Percentiles rank a stretch among this genome's conserved stretches.
Conservation (phyloP, 176 grass and related monocot genomes). For the Pontederia paniculata region DNA sequence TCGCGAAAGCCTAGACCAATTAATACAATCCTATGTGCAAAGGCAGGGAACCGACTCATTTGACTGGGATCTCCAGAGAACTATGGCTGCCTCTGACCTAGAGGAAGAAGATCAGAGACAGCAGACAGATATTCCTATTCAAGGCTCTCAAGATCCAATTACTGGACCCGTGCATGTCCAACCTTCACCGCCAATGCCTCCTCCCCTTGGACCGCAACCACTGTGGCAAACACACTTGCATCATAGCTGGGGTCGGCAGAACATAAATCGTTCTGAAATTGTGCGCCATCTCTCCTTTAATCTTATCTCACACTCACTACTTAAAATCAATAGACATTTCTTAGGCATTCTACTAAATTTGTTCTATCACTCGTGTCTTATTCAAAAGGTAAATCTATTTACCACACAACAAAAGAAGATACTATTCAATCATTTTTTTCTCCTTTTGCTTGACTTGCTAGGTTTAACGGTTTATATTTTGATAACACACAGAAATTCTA, state of each 20-base stretch:
- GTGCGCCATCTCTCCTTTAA: slow-evolving; percentile 23
- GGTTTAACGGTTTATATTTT: no score
- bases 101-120: slow-evolving; percentile 22
- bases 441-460: no score
- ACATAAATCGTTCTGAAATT: slow-evolving; percentile 29
- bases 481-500: no score
- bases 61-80: slow-evolving; percentile 39
- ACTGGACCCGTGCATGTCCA: slow-evolving; percentile 13
- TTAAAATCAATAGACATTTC: no score
- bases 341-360: neutral
- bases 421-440: no score
- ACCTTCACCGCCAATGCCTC: slow-evolving; percentile 19
- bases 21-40: slow-evolving; percentile 69
- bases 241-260: slow-evolving; percentile 39
- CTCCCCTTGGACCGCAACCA: slow-evolving; percentile 4
- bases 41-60: slow-evolving; percentile 44
- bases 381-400: no score
- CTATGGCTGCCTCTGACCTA: slow-evolving; percentile 3
- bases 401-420: no score
- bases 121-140: slow-evolving; percentile 11
- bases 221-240: slow-evolving; percentile 38
- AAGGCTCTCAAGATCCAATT: slow-evolving; percentile 9
- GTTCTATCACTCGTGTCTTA: no score
- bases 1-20: slow-evolving; percentile 66
- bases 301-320: neutral